Evolutionary conservation across 2,329 filamentous ascomycete species (phyloP).

Genomic region (Clarireedia sp.): DNA sequence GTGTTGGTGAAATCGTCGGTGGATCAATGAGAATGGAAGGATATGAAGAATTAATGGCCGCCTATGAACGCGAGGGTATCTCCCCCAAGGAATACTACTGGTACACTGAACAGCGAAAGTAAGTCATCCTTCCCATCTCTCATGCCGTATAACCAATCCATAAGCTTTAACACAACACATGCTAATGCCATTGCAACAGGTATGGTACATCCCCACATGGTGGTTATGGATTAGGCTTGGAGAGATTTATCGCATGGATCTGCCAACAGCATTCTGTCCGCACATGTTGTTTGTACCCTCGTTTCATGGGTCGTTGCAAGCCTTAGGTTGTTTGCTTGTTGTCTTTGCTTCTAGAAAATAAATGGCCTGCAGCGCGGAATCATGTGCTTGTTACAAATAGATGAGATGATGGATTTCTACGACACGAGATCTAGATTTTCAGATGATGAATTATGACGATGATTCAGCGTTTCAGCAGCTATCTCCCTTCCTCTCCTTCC

Average conservation of each 20-base stretch:
- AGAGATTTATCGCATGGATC: constrained; percentile 63
- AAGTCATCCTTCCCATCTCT: constrained; percentile 34
- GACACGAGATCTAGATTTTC: not conserved
- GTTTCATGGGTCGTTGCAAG: constrained; percentile 75
- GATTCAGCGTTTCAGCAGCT: too few species aligned
- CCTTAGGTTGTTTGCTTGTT: constrained; percentile 40
- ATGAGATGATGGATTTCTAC: not conserved
- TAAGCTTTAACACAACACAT: not conserved
- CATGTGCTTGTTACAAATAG: not conserved
- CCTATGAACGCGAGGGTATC: constrained; percentile 82
- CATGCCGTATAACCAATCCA: not conserved
- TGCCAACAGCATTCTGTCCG: constrained; percentile 57
- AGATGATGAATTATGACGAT: not conserved
- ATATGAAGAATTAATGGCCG: constrained; percentile 80
- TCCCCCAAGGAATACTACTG: constrained; percentile 86
- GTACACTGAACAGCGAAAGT: constrained; percentile 94
- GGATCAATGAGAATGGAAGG: constrained; percentile 94
- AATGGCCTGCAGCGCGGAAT: not conserved
- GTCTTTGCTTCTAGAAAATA: not conserved
- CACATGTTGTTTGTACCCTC: constrained; percentile 66
- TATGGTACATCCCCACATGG: constrained; percentile 82
- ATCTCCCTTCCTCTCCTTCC: too few species aligned
- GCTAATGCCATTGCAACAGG: constrained; percentile 35
- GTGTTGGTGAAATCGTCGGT: constrained; percentile 93
- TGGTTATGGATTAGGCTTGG: constrained; percentile 81